These are phyloP conservation scores for Tubosaeta sp. DNA, from an alignment of 768 basidiomycete genomes.

Conservation along the genomic window DNA sequence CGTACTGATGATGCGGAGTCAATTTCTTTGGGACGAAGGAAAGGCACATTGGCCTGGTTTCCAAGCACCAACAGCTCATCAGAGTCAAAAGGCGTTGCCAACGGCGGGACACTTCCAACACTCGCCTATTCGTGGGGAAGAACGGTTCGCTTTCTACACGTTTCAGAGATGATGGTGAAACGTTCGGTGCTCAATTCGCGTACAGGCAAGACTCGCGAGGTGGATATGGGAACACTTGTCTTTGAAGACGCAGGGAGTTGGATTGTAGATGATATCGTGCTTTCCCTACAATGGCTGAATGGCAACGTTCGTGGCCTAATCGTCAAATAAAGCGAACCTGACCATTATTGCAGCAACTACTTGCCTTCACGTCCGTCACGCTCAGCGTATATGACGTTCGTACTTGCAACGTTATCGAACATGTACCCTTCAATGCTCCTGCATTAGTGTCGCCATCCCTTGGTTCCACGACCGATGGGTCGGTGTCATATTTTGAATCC, in stretches of 20 bases:
- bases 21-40: conserved; percentile 44
- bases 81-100: conserved; percentile 16
- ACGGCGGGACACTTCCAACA: conserved; percentile 46
- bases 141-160: conserved; percentile 56
- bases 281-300: conserved; percentile 87
- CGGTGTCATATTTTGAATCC: conserved; percentile 45
- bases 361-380: conserved; percentile 50
- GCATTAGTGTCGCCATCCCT: conserved; percentile 53
- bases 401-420: conserved; percentile 55
- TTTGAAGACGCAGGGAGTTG: conserved; percentile 60
- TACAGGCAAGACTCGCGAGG: conserved; percentile 53
- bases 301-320: conserved; percentile 63
- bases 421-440: conserved; percentile 52
- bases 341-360: conserved; percentile 53
- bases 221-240: conserved; percentile 62
- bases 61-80: conserved; percentile 48
- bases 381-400: conserved; percentile 71
- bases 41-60: conserved; percentile 78
- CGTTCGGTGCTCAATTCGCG: conserved; percentile 49
- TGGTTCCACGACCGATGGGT: conserved; percentile 41
- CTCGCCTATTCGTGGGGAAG: conserved; percentile 86
- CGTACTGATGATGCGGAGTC: conserved; percentile 46
- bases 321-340: background rate
- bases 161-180: conserved; percentile 55
- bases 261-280: conserved; percentile 56